These are phyloP conservation scores for Boletus bicolor DNA, from an alignment of 768 basidiomycete species.

Conservation along the genomic window DNA sequence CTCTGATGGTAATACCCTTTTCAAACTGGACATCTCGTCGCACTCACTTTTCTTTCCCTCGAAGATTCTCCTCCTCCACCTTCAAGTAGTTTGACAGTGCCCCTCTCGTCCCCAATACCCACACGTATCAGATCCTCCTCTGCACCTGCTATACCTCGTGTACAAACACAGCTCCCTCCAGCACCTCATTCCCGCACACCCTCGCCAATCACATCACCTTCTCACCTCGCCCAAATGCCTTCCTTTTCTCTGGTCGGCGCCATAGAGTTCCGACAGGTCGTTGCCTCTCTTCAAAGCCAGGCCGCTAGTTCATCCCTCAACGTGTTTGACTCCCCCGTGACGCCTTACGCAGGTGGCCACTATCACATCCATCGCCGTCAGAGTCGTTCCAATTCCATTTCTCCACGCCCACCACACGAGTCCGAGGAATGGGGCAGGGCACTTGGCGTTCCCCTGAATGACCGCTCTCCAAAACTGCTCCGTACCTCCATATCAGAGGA, in stretches of 20 bases:
- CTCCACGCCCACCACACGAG: conserved; percentile 30
- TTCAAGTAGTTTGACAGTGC: conserved; percentile 13
- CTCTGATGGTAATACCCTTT: conserved; percentile 55
- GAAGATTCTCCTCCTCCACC: conserved; percentile 13
- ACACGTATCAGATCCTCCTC: conserved; percentile 40
- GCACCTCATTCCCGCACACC: conserved; percentile 44
- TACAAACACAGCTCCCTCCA: conserved; percentile 40
- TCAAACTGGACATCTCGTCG: neutral
- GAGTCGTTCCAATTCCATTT: conserved; percentile 31
- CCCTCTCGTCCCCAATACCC: conserved; percentile 32
- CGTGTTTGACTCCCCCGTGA: conserved; percentile 63
- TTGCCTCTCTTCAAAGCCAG: conserved; percentile 73
- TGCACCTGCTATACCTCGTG: conserved; percentile 35
- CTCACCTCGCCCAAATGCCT: conserved; percentile 54
- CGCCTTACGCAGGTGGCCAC: conserved; percentile 75
- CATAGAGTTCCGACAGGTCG: conserved; percentile 91
- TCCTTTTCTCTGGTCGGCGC: conserved; percentile 93
- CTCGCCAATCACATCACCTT: conserved; percentile 42
- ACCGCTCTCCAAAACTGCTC: conserved; percentile 41
- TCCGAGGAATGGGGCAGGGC: conserved; percentile 50
- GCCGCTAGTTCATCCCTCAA: conserved; percentile 56
- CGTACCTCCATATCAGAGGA: conserved; percentile 29
- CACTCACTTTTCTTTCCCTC: conserved; percentile 2
- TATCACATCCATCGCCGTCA: conserved; percentile 47
- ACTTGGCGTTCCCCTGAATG: conserved; percentile 49